Evolutionary conservation across 208 protist genomes (phyloP).

Genomic region (Porcisia hertigi): DNA sequence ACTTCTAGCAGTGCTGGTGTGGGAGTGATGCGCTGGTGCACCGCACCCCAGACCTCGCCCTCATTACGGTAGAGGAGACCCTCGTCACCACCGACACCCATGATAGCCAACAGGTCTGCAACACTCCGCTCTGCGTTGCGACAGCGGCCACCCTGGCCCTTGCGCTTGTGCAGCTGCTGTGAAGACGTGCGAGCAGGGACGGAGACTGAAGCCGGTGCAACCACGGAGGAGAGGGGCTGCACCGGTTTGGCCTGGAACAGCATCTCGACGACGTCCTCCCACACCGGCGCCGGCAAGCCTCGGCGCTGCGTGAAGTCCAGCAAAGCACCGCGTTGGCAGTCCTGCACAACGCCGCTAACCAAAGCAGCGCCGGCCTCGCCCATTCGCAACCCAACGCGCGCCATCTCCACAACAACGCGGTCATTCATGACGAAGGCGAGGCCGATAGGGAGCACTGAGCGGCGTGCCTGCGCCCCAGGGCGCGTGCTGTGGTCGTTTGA

Average conservation of each 20-base stretch:
- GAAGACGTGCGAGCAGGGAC: background rate
- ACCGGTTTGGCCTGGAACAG: background rate
- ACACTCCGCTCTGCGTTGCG: too few relatives aligned
- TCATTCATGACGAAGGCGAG: slow-evolving; percentile 37
- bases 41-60: slow-evolving; percentile 3
- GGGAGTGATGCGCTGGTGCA: slow-evolving; percentile 30
- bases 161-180: slow-evolving; percentile 1
- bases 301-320: slow-evolving; percentile 36
- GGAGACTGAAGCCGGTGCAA: too few relatives aligned
- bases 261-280: slow-evolving; percentile 14
- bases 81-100: slow-evolving; percentile 2
- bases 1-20: slow-evolving; percentile 45
- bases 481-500: background rate
- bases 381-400: slow-evolving; percentile 49
- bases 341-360: slow-evolving; percentile 43
- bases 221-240: background rate
- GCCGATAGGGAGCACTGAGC: slow-evolving; percentile 31
- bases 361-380: slow-evolving; percentile 41
- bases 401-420: slow-evolving; percentile 38
- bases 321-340: slow-evolving; percentile 48
- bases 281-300: slow-evolving; percentile 34
- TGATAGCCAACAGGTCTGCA: background rate
- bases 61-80: too few relatives aligned
- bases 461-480: slow-evolving; percentile 3
- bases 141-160: background rate